These are phyloP conservation scores for Debaryomyces udenii DNA, from an alignment of 1,139 yeast species.

Conservation along the genomic window DNA sequence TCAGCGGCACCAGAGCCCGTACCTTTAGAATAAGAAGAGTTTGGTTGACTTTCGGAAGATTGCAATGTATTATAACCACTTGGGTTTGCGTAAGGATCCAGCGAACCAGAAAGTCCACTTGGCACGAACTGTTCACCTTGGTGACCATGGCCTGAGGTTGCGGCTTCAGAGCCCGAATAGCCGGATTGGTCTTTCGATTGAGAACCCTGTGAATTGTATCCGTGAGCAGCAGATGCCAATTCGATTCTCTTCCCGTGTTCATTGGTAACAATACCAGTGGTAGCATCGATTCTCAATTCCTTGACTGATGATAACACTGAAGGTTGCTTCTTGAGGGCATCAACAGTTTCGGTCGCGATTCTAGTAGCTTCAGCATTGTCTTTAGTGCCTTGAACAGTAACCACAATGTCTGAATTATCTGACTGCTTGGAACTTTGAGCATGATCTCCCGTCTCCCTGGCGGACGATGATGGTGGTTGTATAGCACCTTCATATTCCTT, in stretches of 20 bases:
- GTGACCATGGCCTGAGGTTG: constrained; percentile 14
- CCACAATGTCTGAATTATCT: constrained; percentile 21
- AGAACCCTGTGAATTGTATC: not conserved
- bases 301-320: constrained; percentile 27
- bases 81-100: too few relatives aligned
- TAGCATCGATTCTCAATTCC: constrained; percentile 35
- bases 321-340: constrained; percentile 29
- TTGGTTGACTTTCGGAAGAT: too few relatives aligned
- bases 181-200: not conserved
- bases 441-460: constrained; percentile 10
- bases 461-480: not conserved
- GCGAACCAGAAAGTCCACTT: too few relatives aligned
- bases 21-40: constrained; percentile 3
- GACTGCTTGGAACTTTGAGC: constrained; percentile 6
- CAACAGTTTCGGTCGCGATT: constrained; percentile 36
- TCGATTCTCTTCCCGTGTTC: constrained; percentile 24
- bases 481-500: constrained; percentile 1
- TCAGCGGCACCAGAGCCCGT: constrained; percentile 2
- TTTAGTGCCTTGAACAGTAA: constrained; percentile 35
- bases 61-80: too few relatives aligned
- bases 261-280: constrained; percentile 35
- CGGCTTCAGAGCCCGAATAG: not conserved
- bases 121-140: constrained; percentile 14
- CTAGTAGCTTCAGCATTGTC: constrained; percentile 30
- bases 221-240: not conserved